These are phyloP conservation scores for Talaromyces rugulosus DNA, from an alignment of 2,329 filamentous ascomycete genomes.

Conservation along the genomic window DNA sequence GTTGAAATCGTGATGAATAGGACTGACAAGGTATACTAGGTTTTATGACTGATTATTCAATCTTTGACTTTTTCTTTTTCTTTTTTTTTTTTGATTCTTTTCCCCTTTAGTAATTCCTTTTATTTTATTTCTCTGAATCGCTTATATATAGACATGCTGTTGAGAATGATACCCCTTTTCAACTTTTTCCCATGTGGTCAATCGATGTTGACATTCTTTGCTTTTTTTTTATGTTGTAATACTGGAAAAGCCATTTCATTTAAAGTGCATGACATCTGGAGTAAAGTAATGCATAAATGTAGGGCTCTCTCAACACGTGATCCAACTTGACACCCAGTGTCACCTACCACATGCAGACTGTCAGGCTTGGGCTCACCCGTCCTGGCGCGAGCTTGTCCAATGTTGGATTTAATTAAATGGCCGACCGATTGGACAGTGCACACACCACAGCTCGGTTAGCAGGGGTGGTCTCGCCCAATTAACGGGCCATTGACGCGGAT, in stretches of 20 bases:
- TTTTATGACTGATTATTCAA: not conserved
- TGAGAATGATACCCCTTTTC: constrained; percentile 2
- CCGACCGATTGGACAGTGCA: not conserved
- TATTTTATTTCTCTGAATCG: not conserved
- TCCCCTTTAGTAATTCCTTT: not conserved
- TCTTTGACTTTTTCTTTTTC: not conserved
- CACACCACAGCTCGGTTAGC: not conserved
- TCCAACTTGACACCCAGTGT: not conserved
- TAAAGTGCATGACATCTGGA: too few relatives aligned
- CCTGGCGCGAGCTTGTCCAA: not conserved
- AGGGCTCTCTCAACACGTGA: not conserved
- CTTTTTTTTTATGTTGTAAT: not conserved
- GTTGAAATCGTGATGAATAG: too few relatives aligned
- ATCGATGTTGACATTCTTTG: not conserved
- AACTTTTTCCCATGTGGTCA: not conserved
- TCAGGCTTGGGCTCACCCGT: not conserved
- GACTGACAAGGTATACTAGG: not conserved
- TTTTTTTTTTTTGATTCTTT: not conserved
- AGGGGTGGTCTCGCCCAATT: not conserved
- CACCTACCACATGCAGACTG: too few relatives aligned
- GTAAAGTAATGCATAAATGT: not conserved
- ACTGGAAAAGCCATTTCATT: not conserved
- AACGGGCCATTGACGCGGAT: not conserved
- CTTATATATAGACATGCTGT: not conserved
- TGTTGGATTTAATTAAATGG: too few relatives aligned